phyloP scores from a whole-genome alignment of 768 basidiomycete genomes.

The Daedalea quercina region DNA sequence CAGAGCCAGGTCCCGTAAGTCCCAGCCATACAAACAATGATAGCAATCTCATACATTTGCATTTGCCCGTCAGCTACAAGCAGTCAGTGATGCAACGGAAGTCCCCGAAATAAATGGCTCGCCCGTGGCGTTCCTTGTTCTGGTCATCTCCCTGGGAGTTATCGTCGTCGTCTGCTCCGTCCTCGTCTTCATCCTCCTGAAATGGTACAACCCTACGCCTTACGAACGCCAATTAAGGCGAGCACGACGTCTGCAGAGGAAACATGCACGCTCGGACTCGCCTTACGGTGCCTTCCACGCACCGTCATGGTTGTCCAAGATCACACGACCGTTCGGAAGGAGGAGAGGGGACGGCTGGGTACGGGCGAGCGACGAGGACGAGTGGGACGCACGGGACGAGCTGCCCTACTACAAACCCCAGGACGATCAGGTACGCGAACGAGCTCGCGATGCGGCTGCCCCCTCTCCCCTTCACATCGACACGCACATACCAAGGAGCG shows the following conservation, averaged over 20 bases:
- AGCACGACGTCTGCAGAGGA: constrained; percentile 13
- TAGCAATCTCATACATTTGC: not conserved
- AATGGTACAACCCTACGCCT: constrained; percentile 36
- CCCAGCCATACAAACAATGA: too few species aligned
- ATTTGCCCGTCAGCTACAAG: not conserved
- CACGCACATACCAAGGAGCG: not conserved
- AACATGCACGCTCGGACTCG: constrained; percentile 11
- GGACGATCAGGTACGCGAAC: not conserved
- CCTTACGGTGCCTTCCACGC: constrained; percentile 10
- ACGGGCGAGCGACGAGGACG: constrained; percentile 36
- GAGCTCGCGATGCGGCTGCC: not conserved
- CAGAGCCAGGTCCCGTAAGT: too few species aligned
- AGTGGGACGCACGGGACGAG: constrained; percentile 30
- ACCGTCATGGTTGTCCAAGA: constrained; percentile 17
- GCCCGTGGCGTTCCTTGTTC: constrained; percentile 48
- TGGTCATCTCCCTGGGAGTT: constrained; percentile 48
- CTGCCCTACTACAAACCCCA: not conserved
- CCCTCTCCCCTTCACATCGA: not conserved
- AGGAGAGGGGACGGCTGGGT: constrained; percentile 40
- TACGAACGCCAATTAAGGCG: constrained; percentile 23
- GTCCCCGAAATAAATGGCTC: constrained; percentile 21
- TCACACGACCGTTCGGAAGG: constrained; percentile 23
- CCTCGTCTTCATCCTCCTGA: constrained; percentile 51
- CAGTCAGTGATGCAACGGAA: not conserved
- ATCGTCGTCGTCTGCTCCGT: constrained; percentile 47